A percentile compares a stretch with the other conserved stretches of the same genome.
phyloP scores from a whole-genome alignment of 2,329 filamentous ascomycete genomes.

The Fusarium subglutinans region DNA sequence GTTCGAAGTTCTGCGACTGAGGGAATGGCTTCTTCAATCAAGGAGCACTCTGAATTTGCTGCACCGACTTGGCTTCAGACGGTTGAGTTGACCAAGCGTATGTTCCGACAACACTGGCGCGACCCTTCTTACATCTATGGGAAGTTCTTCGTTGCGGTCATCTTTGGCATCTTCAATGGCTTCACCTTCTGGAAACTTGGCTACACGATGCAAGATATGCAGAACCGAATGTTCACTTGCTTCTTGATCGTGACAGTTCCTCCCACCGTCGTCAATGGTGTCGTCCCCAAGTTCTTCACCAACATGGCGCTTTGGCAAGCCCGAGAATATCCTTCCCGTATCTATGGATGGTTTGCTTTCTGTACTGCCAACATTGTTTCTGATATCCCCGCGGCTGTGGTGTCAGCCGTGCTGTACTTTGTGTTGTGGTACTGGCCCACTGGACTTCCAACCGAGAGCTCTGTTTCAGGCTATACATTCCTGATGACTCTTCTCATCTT shows the following conservation, averaged over 20 bases:
- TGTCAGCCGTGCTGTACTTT: constrained; percentile 74
- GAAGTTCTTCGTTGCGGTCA: constrained; percentile 76
- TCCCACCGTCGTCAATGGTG: constrained; percentile 75
- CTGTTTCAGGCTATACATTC: constrained; percentile 77
- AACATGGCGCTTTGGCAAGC: constrained; percentile 79
- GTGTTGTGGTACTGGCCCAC: constrained; percentile 80
- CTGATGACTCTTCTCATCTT: constrained; percentile 82
- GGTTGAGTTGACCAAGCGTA: constrained; percentile 71
- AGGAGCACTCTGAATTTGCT: constrained; percentile 66
- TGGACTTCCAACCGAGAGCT: constrained; percentile 72
- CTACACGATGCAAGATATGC: constrained; percentile 72
- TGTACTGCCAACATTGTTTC: constrained; percentile 76
- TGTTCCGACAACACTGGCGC: constrained; percentile 79
- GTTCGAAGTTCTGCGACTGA: constrained; percentile 28
- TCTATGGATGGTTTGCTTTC: constrained; percentile 83
- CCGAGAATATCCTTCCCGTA: constrained; percentile 76
- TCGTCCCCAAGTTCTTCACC: constrained; percentile 80
- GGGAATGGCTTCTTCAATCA: constrained; percentile 1
- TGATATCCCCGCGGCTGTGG: constrained; percentile 76
- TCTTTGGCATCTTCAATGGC: constrained; percentile 80
- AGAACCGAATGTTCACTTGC: constrained; percentile 79
- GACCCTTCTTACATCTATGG: constrained; percentile 80
- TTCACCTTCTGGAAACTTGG: constrained; percentile 81
- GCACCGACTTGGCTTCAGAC: constrained; percentile 72
- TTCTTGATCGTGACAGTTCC: constrained; percentile 72